Evolutionary conservation across 2,329 filamentous ascomycete species (phyloP).

Genomic region (Hypoxylon sp.): DNA sequence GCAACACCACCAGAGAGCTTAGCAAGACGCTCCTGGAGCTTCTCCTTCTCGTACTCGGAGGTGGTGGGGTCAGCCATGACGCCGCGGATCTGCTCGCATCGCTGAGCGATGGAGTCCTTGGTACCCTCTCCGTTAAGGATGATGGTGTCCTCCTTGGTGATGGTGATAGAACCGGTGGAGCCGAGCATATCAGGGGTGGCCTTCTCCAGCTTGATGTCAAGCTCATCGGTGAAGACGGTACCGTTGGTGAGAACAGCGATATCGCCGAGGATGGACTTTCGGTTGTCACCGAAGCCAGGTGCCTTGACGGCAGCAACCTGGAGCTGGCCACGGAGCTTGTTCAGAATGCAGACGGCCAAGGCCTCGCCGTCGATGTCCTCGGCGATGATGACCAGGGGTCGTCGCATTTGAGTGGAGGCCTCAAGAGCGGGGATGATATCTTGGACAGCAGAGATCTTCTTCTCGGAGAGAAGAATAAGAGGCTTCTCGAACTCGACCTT

Average conservation of each 20-base stretch:
- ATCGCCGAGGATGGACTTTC: slow-evolving; percentile 99
- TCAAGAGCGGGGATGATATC: slow-evolving; percentile 98
- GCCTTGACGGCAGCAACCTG: slow-evolving; percentile 99
- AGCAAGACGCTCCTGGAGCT: slow-evolving; percentile 98
- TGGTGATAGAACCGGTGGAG: slow-evolving; percentile 97
- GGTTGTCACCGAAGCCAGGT: slow-evolving; percentile 99
- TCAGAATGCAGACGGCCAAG: slow-evolving; percentile 97
- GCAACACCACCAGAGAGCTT: slow-evolving; percentile 99
- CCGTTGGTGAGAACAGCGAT: slow-evolving; percentile 95
- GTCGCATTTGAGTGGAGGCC: slow-evolving; percentile 92
- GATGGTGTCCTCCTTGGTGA: slow-evolving; percentile 99
- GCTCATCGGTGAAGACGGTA: slow-evolving; percentile 97
- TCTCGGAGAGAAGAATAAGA: slow-evolving; percentile 96
- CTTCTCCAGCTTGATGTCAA: slow-evolving; percentile 99
- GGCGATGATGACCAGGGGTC: slow-evolving; percentile 96
- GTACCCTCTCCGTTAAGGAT: slow-evolving; percentile 94
- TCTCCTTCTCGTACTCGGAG: slow-evolving; percentile 99
- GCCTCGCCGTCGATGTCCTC: slow-evolving; percentile 99
- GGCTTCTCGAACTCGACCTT: slow-evolving; percentile 99
- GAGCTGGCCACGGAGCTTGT: slow-evolving; percentile 99
- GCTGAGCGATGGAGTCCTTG: slow-evolving; percentile 93
- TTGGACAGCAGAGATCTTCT: slow-evolving; percentile 99
- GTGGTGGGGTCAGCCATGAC: slow-evolving; percentile 94
- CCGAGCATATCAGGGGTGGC: slow-evolving; percentile 94
- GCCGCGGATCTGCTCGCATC: slow-evolving; percentile 98